phyloP scores from a whole-genome alignment of 2,329 filamentous ascomycete species.

The Hymenoscyphus fructigenus region DNA sequence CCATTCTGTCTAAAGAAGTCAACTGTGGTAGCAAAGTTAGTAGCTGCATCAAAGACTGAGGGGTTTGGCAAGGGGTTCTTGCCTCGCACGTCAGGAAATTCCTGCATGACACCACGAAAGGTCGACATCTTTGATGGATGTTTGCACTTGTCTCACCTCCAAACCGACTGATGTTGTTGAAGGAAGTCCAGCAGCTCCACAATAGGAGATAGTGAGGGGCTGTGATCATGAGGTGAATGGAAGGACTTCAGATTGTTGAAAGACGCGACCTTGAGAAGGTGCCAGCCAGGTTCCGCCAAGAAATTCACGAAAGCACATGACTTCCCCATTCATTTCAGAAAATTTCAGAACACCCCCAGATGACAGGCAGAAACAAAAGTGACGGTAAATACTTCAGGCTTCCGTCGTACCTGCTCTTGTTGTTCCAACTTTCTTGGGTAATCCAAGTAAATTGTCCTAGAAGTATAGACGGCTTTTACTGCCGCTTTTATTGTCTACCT shows the following conservation, averaged over 20 bases:
- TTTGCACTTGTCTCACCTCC: not conserved
- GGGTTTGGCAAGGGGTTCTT: slow-evolving; percentile 22
- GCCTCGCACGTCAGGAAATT: slow-evolving; percentile 79
- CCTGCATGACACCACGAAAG: slow-evolving; percentile 68
- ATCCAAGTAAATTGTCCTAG: no score
- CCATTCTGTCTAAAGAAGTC: slow-evolving; percentile 73
- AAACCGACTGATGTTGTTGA: not conserved
- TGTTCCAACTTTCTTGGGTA: no score
- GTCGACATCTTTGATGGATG: slow-evolving; percentile 62
- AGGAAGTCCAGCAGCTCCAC: not conserved
- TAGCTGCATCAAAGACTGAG: not conserved
- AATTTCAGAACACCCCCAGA: no score
- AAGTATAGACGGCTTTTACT: no score
- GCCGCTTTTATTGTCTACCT: no score
- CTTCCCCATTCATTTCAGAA: no score
- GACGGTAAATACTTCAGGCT: no score
- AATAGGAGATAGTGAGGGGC: not conserved
- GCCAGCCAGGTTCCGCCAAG: no score
- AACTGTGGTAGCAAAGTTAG: slow-evolving; percentile 49
- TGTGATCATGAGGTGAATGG: not conserved
- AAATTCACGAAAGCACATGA: no score
- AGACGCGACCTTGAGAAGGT: not conserved
- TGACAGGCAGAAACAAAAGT: no score
- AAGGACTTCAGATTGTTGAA: not conserved
- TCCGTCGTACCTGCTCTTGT: no score